Base-by-base conservation (phyloP, 2,329 filamentous ascomycete genomes). In the Fusarium sp. region DNA sequence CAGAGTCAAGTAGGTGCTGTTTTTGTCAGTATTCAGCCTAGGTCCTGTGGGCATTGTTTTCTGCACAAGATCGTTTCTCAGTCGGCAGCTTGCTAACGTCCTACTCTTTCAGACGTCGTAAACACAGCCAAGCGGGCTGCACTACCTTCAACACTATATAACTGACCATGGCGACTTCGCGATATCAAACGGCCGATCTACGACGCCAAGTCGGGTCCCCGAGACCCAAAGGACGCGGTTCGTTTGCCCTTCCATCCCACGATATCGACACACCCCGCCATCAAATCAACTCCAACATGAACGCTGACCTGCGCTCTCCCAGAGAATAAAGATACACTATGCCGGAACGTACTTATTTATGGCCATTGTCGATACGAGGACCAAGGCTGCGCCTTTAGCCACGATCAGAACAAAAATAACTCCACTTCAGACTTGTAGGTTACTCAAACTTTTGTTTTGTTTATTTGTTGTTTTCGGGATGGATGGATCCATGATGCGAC, bases 311-410 rank as follows among this genome's bases (percentile, higher is more conserved):
- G 49, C 52, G 42, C 64, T 58, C 23, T 44, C 11, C 33, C 75
- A 93, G 92, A 94, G 84, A 93, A 93, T 82, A 97, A 96, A 84
- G 95, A 97, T 81, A 97, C 94, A 11, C 88, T 96, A 64, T 98
- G 95, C 84, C 92, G 95, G 80, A 97, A 98, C 83, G 92, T 98
- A 70, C 89, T 95, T 71, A 97, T 98, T 78, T 97, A 97, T 82
- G 95, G 95, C 63, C 93, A 96, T 83, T 98, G 95, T 82, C 92
- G 94, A 73, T 97, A 95, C 83, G 94, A 97, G 85, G 94, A 97
- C 80, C 92, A 94, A 84, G 94, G 94, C 84, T 97, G 95, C 84
- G 91, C 93, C 74, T 97, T 97, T 84, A 96, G 95, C 80, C 95
- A 97, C 83, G 94, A 96, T 75, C 89, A 91, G 67, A 88, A 90